Evolutionary conservation across 1,284 basidiomycete genomes (phyloP).

Genomic region (Papiliotrema nemorosa): DNA sequence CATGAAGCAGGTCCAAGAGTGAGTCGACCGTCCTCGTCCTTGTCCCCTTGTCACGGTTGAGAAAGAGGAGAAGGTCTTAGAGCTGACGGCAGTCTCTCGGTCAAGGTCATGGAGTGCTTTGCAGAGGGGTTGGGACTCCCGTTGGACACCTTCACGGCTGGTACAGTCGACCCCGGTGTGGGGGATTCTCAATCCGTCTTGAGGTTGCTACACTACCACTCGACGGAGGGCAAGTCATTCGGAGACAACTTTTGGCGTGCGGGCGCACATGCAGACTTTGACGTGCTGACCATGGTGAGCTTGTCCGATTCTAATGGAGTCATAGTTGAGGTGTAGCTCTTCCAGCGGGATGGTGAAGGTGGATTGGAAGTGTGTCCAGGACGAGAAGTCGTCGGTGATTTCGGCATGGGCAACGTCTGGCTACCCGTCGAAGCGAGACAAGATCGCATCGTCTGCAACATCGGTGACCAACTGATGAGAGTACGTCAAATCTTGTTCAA

Average conservation of each 20-base stretch:
- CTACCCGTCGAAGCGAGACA: conserved; percentile 27
- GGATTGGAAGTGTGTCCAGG: conserved; percentile 38
- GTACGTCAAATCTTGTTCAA: conserved; percentile 10
- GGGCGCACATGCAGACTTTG: conserved; percentile 37
- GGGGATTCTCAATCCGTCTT: conserved; percentile 31
- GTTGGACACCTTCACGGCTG: conserved; percentile 25
- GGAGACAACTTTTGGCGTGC: conserved; percentile 35
- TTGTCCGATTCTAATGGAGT: background rate
- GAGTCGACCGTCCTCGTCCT: conserved; percentile 6
- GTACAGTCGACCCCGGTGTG: conserved; percentile 23
- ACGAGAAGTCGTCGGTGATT: conserved; percentile 33
- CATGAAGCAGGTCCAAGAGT: conserved; percentile 29
- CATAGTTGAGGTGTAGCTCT: conserved; percentile 13
- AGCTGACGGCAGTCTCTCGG: conserved; percentile 21
- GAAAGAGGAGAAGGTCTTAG: too few species aligned
- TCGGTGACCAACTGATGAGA: conserved; percentile 37
- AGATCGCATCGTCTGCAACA: conserved; percentile 38
- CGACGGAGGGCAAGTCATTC: conserved; percentile 30
- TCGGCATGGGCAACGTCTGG: conserved; percentile 31
- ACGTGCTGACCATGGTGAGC: conserved; percentile 29
- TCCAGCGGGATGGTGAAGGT: conserved; percentile 34
- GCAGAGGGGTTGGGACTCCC: conserved; percentile 32
- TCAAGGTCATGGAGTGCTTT: conserved; percentile 35
- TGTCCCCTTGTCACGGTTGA: too few species aligned
- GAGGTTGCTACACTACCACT: conserved; percentile 32